Percentiles rank a stretch among this genome's conserved stretches.
Evolutionary conservation across 306 rosid species (phyloP).

Genomic region (Medicago lupulina): DNA sequence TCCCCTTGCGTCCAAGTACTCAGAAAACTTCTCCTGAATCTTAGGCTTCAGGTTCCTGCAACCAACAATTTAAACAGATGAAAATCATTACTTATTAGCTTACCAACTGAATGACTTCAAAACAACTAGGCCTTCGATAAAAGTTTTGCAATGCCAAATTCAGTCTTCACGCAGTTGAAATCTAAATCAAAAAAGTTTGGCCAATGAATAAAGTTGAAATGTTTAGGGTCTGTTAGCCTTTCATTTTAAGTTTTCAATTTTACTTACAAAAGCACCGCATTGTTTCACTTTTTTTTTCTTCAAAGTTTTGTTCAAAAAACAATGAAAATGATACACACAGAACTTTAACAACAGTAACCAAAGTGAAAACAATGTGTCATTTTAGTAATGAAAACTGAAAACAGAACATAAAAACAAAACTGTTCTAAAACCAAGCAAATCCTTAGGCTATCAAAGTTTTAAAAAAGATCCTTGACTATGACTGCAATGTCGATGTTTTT

Average conservation of each 20-base stretch:
- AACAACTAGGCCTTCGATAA: neutral
- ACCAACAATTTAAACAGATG: slow-evolving; percentile 32
- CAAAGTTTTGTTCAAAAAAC: neutral
- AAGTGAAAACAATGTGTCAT: neutral
- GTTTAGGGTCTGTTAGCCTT: neutral
- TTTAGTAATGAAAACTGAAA: neutral
- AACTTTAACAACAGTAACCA: neutral
- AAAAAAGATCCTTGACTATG: neutral
- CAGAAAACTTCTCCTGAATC: slow-evolving; percentile 53
- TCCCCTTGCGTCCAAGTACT: slow-evolving; percentile 71
- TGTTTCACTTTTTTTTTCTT: neutral
- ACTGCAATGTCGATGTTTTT: neutral
- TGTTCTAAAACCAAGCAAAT: neutral
- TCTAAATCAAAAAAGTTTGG: neutral
- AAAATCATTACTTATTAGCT: slow-evolving; percentile 31
- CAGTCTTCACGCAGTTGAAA: neutral
- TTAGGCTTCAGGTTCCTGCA: slow-evolving; percentile 64
- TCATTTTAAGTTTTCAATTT: neutral
- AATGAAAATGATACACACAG: neutral
- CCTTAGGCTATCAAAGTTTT: neutral
- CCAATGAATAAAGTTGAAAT: neutral
- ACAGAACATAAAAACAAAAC: neutral
- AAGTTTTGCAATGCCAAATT: neutral
- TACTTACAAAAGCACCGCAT: neutral
- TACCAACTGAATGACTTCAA: slow-evolving; percentile 27